Conservation (phyloP, 441 rosid genomes). For the Erodium moschatum region DNA sequence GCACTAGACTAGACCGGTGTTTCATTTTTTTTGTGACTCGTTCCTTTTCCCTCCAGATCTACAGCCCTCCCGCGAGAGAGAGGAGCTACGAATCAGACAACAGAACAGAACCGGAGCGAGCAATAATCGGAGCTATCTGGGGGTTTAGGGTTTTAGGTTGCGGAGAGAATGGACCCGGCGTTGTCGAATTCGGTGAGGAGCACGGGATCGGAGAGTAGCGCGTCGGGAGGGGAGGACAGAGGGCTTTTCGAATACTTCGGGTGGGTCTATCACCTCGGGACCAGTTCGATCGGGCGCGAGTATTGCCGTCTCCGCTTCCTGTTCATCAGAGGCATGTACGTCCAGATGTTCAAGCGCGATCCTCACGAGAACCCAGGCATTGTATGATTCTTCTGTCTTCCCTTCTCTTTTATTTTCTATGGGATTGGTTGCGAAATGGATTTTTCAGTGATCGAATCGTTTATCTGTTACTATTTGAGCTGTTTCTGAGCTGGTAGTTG, state of each 20-base stretch:
- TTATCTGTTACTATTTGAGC: neutral
- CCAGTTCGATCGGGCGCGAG: slow-evolving; percentile 19
- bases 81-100: no score
- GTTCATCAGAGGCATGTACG: slow-evolving; percentile 20
- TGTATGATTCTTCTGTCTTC: slow-evolving; percentile 11
- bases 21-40: neutral
- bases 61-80: neutral
- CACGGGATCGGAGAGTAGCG: slow-evolving; percentile 19
- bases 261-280: slow-evolving; percentile 21
- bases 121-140: neutral
- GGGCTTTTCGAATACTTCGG: slow-evolving; percentile 19
- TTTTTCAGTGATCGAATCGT: neutral
- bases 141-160: neutral
- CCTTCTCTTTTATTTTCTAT: no score
- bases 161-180: slow-evolving; percentile 8
- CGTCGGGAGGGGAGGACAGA: slow-evolving; percentile 11
- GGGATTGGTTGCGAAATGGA: no score
- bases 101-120: no score
- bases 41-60: neutral
- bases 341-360: slow-evolving; percentile 22
- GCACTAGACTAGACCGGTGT: neutral
- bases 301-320: slow-evolving; percentile 20
- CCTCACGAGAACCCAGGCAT: slow-evolving; percentile 22
- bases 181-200: neutral
- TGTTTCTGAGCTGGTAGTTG: neutral